Evolutionary conservation across 2,329 filamentous ascomycete genomes (phyloP), one percentile per base, ranked within the genome.

Genomic region (Fusarium concolor): DNA sequence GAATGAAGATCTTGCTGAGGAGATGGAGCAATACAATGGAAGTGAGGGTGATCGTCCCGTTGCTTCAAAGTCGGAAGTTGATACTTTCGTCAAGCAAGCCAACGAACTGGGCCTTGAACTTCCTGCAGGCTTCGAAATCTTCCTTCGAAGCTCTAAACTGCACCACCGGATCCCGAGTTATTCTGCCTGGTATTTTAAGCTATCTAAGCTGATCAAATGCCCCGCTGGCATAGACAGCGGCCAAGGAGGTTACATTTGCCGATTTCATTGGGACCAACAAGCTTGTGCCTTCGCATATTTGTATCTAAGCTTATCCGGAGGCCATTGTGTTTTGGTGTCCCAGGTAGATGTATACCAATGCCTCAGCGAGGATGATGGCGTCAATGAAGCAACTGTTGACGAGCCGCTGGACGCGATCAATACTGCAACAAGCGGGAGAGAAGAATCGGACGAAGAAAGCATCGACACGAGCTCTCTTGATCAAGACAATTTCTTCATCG

Each of bases 121-220:
- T 7, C 51, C 51, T 1, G 1, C 2, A 2, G 51, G 51, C 1
- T 54, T 54, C 14, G 42, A 54, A 29, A 3, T 29, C 15, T 54
- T 54, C 17, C 0, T 24, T 2, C 31, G 51, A 12, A 54, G 51
- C 31, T 11, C 38, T 3, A 54, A 2, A 5, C 22, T 54, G 15
- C 51, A 54, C 22, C 42, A 54, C 6, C 29, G 42, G 2, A 29
- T 54, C 24, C 51, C 51, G 2, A 49, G 51, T 8, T 0, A 12
- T 31, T 51, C 15, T 2, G 43, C 42, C 22, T 54, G 51, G 51
- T 54, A 37, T n/a, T 54, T 54, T 22, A 26, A 20, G 2, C 22
- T 54, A 2, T 54, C 51, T 1, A 54, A 54, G 14, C 51, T 24
- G 8, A 49, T 54, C 31, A 54, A 49, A 49, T 54, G 51, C 1